Base-by-base conservation (phyloP, 2,329 filamentous ascomycete genomes). In the Neonectria punicea region DNA sequence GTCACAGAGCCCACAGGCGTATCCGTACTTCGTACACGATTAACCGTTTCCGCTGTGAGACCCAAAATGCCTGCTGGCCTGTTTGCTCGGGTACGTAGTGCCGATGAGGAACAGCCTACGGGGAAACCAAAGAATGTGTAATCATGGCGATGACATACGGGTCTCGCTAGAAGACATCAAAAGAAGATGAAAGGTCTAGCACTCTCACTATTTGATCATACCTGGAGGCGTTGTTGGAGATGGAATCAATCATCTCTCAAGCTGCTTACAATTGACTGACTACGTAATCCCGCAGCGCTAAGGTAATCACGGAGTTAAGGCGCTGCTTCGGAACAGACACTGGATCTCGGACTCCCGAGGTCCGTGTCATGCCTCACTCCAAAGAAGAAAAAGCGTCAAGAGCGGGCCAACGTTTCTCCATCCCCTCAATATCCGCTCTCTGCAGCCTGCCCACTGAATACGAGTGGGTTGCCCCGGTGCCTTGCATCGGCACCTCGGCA, bases 401-500 rank as follows among this genome's bases (percentile, higher is more conserved):
- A 4, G 39, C 49, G 49, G 49, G 8, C 3, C 8, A 51, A 51
- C n/a, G 25, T 55, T 55, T 44, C n/a, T 43, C 53, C 53, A 20
- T 43, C 49, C 49, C 49, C 49, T 51, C 30, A 51, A 34, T 51
- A 36, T 22, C 49, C 10, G n/a, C 30, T 36, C 49, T 51, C 18
- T 18, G 25, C 5, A 6, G 25, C 5, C 5, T 25, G 10, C 49
- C 49, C 49, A 51, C 49, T 22, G 32, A 51, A 51, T 51, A 51
- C 49, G 30, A 13, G 18, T 30, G 28, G 53, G 43, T 43, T 43
- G 28, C 28, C 25, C 46, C 49, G 18, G 47, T 58, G 47, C 53
- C 53, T 53, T 63, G 54, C 60, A 63, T 63, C 60, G 60, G 60
- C 60, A 53, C 53, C 30, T 63, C 61, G 61, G 61, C 43, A 47